Evolutionary conservation across 768 basidiomycete genomes (phyloP), one percentile per base, ranked within the genome.

Genomic region (Serendipita indica): DNA sequence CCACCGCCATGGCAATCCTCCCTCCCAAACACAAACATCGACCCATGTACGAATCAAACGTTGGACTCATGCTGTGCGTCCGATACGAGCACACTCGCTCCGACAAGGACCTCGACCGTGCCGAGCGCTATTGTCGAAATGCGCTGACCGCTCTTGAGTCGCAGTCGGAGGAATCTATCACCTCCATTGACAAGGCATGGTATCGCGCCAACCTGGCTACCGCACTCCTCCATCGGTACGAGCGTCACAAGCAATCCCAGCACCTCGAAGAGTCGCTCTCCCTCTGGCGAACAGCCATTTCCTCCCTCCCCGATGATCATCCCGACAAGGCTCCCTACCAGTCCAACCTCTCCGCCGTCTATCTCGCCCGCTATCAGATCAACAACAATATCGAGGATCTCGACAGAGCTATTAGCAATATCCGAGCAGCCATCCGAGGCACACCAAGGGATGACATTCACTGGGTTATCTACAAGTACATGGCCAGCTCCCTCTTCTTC

Each of bases 301-400:
- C 49, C 30, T 54, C 49, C 22, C 49, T 54, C 1, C 49, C 49
- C n/a, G 49, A 54, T 10, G 49, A 28, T 3, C 49, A 54, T 30
- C 49, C 49, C 22, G 49, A 54, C 49, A 54, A 54, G n/a, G 49
- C 49, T 7, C 32, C 49, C 49, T 54, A 54, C 32, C 49, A 54
- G 32, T 54, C 49, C 49, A 54, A 54, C 3, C 49, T 54, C n/a
- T 54, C 49, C 25, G 49, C 49, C n/a, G 32, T 54, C 25, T 54
- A 54, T 3, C 32, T 54, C 25, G 49, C 49, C 25, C 49, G 49
- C 10, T 54, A 28, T 28, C 49, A 54, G 32, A 54, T n/a, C 32
- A 54, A 18, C 20, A 54, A 33, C 32, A 20, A 20, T 28, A 54
- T 54, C 4, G 49, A 54, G 25, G 49, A 54, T 33, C 49, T 54